Conservation (phyloP, 331 rosid genomes). For the Prunus yedoensis region DNA sequence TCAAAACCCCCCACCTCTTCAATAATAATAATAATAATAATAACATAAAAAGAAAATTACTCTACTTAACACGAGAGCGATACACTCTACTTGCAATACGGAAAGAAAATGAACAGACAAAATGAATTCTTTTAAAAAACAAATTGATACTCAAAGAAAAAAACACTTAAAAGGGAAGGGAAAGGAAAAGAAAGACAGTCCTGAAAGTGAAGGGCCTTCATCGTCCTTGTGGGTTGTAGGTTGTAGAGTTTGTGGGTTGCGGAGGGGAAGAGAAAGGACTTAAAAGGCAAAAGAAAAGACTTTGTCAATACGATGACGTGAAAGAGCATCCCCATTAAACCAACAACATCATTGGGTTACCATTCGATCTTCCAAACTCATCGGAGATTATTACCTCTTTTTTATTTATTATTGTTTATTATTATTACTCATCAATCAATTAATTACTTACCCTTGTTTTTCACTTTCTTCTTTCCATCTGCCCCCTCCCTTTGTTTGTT, state of each 20-base stretch:
- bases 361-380: conserved; percentile 60
- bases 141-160: no score
- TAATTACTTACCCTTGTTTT: neutral
- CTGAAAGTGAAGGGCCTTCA: neutral
- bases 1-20: no score
- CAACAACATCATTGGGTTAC: conserved; percentile 45
- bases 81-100: no score
- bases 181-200: neutral
- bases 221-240: no score
- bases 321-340: conserved; percentile 39
- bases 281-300: conserved; percentile 25
- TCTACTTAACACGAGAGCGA: no score
- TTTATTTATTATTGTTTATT: conserved; percentile 8
- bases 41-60: no score
- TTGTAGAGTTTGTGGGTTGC: neutral
- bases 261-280: neutral
- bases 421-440: neutral
- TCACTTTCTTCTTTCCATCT: conserved; percentile 6
- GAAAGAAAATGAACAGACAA: no score
- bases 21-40: no score
- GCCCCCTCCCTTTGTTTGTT: neutral
- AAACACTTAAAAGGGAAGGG: no score
- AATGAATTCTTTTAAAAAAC: no score
- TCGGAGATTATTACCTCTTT: conserved; percentile 42
- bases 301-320: conserved; percentile 49